These are phyloP conservation scores for Colletotrichum sp. DNA, from an alignment of 2,329 filamentous ascomycete species.

Conservation along the genomic window DNA sequence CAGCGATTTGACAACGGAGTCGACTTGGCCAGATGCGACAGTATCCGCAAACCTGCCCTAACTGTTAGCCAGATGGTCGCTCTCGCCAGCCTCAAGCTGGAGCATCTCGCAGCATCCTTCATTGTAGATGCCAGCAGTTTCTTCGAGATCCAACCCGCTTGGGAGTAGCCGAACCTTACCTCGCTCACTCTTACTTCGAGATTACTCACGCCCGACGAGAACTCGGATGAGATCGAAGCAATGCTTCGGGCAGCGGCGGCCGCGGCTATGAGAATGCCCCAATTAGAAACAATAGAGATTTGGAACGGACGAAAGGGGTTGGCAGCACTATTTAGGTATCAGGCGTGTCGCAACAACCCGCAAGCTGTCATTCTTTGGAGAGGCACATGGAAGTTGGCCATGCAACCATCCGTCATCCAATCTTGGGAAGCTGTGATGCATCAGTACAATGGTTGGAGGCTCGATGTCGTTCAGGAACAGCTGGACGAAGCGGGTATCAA, in stretches of 20 bases:
- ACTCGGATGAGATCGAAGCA: conserved; percentile 20
- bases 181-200: conserved; percentile 35
- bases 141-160: conserved; percentile 26
- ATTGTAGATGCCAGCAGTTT: conserved; percentile 31
- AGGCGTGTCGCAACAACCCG: conserved; percentile 8
- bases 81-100: conserved; percentile 25
- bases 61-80: conserved; percentile 23
- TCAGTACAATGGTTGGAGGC: conserved; percentile 21
- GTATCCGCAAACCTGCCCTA: conserved; percentile 19
- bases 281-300: conserved; percentile 36
- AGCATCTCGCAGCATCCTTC: conserved; percentile 29
- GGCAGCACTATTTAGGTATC: conserved; percentile 34
- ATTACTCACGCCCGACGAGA: conserved; percentile 25
- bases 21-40: conserved; percentile 10
- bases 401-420: conserved; percentile 24
- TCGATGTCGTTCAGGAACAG: conserved; percentile 23
- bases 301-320: conserved; percentile 36
- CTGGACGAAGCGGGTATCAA: conserved; percentile 28
- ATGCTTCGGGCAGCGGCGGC: conserved; percentile 29
- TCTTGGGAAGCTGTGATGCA: conserved; percentile 32
- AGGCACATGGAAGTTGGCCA: conserved; percentile 31
- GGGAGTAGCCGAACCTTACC: conserved; percentile 32
- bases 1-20: conserved; percentile 7
- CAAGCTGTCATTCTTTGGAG: conserved; percentile 29
- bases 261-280: conserved; percentile 32